Conservation (phyloP, 2,329 filamentous ascomycete genomes). For the Penicillium sp. region DNA sequence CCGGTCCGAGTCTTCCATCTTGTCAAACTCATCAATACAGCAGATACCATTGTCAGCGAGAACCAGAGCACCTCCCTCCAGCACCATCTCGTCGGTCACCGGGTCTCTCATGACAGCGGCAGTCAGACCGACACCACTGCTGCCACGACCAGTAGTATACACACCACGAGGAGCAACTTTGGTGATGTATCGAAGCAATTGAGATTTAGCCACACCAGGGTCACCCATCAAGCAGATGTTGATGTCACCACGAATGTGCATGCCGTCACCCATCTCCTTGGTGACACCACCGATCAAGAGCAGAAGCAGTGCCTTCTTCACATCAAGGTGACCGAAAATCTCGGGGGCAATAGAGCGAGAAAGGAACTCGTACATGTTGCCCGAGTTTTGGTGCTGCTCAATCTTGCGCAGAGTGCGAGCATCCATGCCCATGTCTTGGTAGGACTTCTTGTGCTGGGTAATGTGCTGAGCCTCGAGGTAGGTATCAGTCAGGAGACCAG, state of each 20-base stretch:
- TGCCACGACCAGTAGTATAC: conserved; percentile 79
- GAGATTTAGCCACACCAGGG: conserved; percentile 98
- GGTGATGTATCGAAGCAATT: conserved; percentile 95
- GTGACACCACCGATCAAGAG: conserved; percentile 93
- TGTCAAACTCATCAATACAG: conserved; percentile 84
- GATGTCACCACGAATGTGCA: conserved; percentile 98
- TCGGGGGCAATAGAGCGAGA: conserved; percentile 96
- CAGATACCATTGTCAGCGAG: conserved; percentile 79
- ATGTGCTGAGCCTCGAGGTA: conserved; percentile 94
- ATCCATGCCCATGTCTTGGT: conserved; percentile 87
- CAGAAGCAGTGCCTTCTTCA: conserved; percentile 96
- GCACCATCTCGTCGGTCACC: conserved; percentile 74
- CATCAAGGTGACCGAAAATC: conserved; percentile 93
- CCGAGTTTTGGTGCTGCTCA: conserved; percentile 77
- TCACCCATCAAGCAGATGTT: conserved; percentile 99
- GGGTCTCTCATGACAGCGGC: conserved; percentile 79
- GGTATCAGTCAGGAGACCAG: conserved; percentile 93
- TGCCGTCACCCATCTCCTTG: conserved; percentile 95
- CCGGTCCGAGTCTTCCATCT: conserved; percentile 76
- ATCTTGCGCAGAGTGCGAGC: conserved; percentile 77
- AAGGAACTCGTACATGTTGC: conserved; percentile 92
- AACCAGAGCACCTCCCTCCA: conserved; percentile 77
- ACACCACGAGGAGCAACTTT: conserved; percentile 94
- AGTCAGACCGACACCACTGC: conserved; percentile 77
- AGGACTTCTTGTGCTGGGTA: conserved; percentile 95